Conservation (phyloP, 148 eudicot genomes). For the Rhododendron kiyosumense region DNA sequence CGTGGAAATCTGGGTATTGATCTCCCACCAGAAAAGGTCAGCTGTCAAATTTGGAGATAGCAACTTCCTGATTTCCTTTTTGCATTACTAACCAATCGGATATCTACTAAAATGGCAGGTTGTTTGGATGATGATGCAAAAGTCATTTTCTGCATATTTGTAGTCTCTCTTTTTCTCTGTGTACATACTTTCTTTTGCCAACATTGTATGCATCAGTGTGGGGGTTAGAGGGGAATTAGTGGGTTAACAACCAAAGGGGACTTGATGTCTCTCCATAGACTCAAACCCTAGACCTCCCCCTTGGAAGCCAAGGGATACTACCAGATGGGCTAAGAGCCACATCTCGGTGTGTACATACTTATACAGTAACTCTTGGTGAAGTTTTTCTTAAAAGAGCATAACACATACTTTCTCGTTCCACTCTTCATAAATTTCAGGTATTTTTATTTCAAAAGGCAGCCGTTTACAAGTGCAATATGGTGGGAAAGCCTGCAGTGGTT, state of each 20-base stretch:
- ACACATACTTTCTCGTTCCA: background rate
- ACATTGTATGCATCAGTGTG: background rate
- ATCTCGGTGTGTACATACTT: background rate
- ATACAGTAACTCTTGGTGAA: background rate
- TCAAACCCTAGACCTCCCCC: background rate
- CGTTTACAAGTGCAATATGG: slow-evolving; percentile 89
- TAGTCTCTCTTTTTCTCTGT: background rate
- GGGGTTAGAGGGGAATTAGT: background rate
- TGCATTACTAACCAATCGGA: background rate
- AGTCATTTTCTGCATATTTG: background rate
- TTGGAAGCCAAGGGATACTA: background rate
- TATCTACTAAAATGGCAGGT: background rate
- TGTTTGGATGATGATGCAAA: background rate
- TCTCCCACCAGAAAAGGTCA: slow-evolving; percentile 97
- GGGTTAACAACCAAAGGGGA: background rate
- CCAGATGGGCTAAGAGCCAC: background rate
- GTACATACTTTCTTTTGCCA: background rate
- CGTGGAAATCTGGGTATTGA: slow-evolving; percentile 98
- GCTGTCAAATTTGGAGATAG: slow-evolving; percentile 1
- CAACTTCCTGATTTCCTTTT: background rate
- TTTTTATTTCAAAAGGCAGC: slow-evolving; percentile 95
- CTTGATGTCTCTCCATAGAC: background rate
- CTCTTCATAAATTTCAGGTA: slow-evolving; percentile 44
- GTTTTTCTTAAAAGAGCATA: background rate
- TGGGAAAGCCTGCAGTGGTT: slow-evolving; percentile 94